Percentiles rank a stretch among this genome's conserved stretches.
phyloP scores from a whole-genome alignment of 192 early-diverging fungal species.

The Gorgonomyces haynaldii region DNA sequence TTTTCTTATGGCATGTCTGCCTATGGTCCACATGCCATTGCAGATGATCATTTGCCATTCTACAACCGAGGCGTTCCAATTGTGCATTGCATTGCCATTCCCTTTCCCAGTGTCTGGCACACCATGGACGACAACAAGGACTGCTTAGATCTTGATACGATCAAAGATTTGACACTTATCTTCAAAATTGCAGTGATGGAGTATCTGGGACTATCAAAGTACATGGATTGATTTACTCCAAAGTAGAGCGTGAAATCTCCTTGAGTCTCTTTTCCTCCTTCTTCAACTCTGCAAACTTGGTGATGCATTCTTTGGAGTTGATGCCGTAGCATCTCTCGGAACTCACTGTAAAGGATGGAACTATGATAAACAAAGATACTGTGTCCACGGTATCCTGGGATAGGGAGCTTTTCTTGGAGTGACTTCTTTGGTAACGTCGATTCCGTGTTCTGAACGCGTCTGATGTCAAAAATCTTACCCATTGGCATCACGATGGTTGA shows the following conservation, averaged over 20 bases:
- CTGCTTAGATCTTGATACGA: conserved; percentile 46
- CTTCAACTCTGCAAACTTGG: no score
- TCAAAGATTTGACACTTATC: conserved; percentile 66
- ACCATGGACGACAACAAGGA: conserved; percentile 59
- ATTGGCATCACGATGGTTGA: conserved; percentile 35
- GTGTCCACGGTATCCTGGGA: conserved; percentile 38
- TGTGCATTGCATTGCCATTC: conserved; percentile 73
- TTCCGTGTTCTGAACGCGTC: conserved; percentile 8
- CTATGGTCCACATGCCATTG: conserved; percentile 15
- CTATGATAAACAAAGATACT: no score
- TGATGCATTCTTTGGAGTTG: no score
- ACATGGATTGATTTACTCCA: no score
- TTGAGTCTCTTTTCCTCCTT: no score
- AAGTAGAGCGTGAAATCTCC: no score
- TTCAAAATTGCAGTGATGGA: conserved; percentile 70
- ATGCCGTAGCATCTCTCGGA: no score
- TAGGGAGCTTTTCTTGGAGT: conserved; percentile 24
- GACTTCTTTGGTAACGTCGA: conserved; percentile 25
- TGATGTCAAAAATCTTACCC: conserved; percentile 7
- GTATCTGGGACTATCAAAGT: conserved; percentile 46
- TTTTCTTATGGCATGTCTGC: conserved; percentile 25
- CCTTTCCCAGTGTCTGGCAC: conserved; percentile 88
- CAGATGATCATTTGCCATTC: conserved; percentile 88
- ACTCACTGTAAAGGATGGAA: no score
- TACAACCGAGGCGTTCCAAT: conserved; percentile 63